These are phyloP conservation scores for Eragrostis tef DNA, from an alignment of 202 grass and related monocot species.

Conservation along the genomic window DNA sequence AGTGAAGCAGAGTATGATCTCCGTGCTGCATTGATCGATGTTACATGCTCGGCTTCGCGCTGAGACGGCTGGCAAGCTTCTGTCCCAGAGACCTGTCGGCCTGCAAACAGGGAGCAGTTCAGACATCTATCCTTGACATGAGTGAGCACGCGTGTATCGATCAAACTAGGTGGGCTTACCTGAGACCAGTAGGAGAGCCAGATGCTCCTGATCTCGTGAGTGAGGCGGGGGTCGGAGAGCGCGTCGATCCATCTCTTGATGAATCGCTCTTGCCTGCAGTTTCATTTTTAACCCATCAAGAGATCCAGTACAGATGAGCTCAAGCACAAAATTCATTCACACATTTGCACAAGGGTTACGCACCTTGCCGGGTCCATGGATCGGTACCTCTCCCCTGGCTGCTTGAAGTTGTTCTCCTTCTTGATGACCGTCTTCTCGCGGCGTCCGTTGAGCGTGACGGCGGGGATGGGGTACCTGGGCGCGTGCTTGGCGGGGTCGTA, in stretches of 20 bases:
- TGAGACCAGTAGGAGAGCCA: conserved; percentile 98
- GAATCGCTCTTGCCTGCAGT: conserved; percentile 80
- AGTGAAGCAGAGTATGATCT: conserved; percentile 4
- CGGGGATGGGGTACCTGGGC: conserved; percentile 75
- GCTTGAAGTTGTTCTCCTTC: conserved; percentile 99
- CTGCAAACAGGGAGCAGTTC: conserved; percentile 29
- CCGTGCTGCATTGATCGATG: neutral
- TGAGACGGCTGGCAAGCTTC: conserved; percentile 79
- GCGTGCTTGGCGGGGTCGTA: conserved; percentile 81
- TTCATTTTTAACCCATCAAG: no score
- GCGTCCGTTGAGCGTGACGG: conserved; percentile 55
- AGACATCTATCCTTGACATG: no score
- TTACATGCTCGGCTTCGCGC: conserved; percentile 87
- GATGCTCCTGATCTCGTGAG: conserved; percentile 84
- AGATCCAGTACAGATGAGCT: neutral
- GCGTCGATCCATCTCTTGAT: conserved; percentile 83
- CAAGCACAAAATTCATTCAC: neutral
- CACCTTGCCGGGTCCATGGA: conserved; percentile 76
- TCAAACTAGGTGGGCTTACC: conserved; percentile 49
- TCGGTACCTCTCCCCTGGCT: conserved; percentile 96
- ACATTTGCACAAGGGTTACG: neutral
- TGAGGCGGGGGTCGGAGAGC: conserved; percentile 87
- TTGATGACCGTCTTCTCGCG: conserved; percentile 81
- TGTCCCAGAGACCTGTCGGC: conserved; percentile 85
- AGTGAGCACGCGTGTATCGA: no score